These are phyloP conservation scores for Lathyrus aphaca DNA, from an alignment of 306 rosid species.

Conservation along the genomic window DNA sequence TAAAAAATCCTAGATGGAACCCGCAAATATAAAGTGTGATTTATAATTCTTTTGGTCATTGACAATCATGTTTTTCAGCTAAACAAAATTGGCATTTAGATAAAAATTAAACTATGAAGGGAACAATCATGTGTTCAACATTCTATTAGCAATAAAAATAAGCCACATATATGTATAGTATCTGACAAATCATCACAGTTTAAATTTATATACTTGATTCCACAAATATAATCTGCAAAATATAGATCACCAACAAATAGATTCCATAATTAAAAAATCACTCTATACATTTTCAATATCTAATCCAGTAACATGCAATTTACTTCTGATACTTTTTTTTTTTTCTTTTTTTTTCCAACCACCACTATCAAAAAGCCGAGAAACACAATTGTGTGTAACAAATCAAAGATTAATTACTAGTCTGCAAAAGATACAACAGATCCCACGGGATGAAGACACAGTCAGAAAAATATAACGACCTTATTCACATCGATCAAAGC, in stretches of 20 bases:
- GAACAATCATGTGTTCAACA: too few relatives aligned
- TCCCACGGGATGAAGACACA: slow-evolving; percentile 30
- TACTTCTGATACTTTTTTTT: slow-evolving; percentile 27
- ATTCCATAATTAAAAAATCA: slow-evolving; percentile 41
- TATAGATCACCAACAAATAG: slow-evolving; percentile 40
- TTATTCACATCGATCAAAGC: slow-evolving; percentile 59
- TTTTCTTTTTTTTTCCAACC: slow-evolving; percentile 32
- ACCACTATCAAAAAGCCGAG: slow-evolving; percentile 36
- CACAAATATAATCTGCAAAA: neutral
- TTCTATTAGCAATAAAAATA: too few relatives aligned
- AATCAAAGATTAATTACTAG: slow-evolving; percentile 34
- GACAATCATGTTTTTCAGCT: too few relatives aligned
- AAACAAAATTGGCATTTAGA: too few relatives aligned
- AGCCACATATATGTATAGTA: too few relatives aligned
- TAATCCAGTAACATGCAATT: slow-evolving; percentile 38
- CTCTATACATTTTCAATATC: slow-evolving; percentile 53
- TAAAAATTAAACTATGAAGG: too few relatives aligned
- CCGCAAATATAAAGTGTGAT: too few relatives aligned
- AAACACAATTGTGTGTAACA: slow-evolving; percentile 40
- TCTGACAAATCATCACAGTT: too few relatives aligned
- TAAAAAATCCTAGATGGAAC: too few relatives aligned
- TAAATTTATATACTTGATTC: neutral
- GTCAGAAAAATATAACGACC: slow-evolving; percentile 24
- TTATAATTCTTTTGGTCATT: too few relatives aligned
- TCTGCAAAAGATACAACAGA: slow-evolving; percentile 37